These are phyloP conservation scores for Fragaria nilgerrensis DNA, from an alignment of 306 rosid species.

Conservation along the genomic window DNA sequence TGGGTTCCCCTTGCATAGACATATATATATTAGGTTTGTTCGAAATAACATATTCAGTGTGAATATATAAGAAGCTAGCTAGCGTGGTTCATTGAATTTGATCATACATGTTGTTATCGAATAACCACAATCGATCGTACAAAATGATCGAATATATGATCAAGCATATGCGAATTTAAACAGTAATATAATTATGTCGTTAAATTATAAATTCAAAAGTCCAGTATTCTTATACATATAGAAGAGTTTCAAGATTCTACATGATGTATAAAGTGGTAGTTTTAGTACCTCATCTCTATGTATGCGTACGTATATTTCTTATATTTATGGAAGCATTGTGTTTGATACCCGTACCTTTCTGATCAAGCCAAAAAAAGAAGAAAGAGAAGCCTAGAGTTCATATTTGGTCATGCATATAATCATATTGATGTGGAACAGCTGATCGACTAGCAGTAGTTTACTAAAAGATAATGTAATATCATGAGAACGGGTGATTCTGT, in stretches of 20 bases:
- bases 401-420: too few species aligned
- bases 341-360: too few species aligned
- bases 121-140: not conserved
- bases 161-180: not conserved
- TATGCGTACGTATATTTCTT: too few species aligned
- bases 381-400: too few species aligned
- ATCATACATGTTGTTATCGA: not conserved
- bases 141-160: not conserved
- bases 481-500: too few species aligned
- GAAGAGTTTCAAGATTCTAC: not conserved
- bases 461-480: too few species aligned
- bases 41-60: not conserved
- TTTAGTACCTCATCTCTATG: not conserved
- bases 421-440: too few species aligned
- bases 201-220: not conserved
- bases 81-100: constrained; percentile 24
- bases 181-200: not conserved
- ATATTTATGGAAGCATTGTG: too few species aligned
- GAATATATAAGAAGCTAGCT: not conserved
- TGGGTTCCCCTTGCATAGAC: not conserved
- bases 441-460: too few species aligned
- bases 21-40: not conserved
- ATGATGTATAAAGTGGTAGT: not conserved
- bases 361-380: too few species aligned
- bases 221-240: not conserved